Conservation (phyloP, 2,329 filamentous ascomycete species). For the Pezicula rhizophila region DNA sequence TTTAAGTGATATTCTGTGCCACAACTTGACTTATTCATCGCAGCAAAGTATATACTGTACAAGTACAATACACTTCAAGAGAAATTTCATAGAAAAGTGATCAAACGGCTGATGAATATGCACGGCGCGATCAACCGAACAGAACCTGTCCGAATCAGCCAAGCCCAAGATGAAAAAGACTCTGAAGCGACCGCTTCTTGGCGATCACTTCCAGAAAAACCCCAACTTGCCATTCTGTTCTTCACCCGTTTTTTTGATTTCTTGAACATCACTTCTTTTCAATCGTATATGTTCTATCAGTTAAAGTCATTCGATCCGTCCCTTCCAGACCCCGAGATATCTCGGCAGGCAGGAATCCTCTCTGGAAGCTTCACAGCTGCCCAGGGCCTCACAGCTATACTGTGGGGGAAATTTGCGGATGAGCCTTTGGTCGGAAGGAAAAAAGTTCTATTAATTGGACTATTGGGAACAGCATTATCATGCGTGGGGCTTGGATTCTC, state of each 20-base stretch:
- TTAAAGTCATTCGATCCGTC: constrained; percentile 62
- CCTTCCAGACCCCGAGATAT: constrained; percentile 57
- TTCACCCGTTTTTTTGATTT: constrained; percentile 72
- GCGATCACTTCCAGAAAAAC: constrained; percentile 66
- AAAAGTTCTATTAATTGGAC: constrained; percentile 39
- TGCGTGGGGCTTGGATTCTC: not conserved
- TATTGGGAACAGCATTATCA: not conserved
- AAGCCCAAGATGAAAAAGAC: too few species aligned
- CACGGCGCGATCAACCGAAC: too few species aligned
- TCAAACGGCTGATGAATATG: too few species aligned
- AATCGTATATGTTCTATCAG: constrained; percentile 77
- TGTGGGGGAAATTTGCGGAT: constrained; percentile 69
- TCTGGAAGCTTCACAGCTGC: constrained; percentile 73
- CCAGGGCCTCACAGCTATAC: constrained; percentile 74
- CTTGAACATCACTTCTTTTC: constrained; percentile 9
- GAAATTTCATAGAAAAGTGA: too few species aligned
- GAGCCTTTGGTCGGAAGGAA: constrained; percentile 63
- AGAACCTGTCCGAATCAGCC: too few species aligned
- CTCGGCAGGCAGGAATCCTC: constrained; percentile 68
- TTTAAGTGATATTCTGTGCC: too few species aligned
- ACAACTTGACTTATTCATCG: too few species aligned
- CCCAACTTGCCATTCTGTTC: constrained; percentile 69
- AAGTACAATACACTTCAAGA: too few species aligned
- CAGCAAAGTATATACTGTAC: too few species aligned
- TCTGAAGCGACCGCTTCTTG: constrained; percentile 46